A percentile compares a stretch with the other conserved stretches of the same genome.
Conservation (phyloP, 2,329 filamentous ascomycete genomes). For the Ilyonectria sp. region DNA sequence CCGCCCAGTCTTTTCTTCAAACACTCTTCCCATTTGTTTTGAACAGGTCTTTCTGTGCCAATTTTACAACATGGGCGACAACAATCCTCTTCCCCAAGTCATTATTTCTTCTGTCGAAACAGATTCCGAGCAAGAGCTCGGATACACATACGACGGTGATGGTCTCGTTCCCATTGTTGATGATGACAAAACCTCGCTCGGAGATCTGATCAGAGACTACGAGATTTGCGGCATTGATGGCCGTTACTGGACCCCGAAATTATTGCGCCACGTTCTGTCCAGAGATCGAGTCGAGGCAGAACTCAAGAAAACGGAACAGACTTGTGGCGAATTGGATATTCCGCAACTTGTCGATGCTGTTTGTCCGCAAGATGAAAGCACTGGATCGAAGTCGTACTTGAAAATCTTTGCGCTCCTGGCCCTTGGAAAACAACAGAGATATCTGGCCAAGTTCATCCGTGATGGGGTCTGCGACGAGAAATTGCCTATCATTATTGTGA, state of each 20-base stretch:
- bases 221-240: background rate
- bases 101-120: too few species aligned
- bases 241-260: constrained; percentile 8
- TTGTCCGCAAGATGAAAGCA: background rate
- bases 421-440: background rate
- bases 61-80: too few species aligned
- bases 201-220: background rate
- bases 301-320: background rate
- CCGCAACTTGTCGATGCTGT: background rate
- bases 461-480: background rate
- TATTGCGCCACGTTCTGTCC: constrained; percentile 11
- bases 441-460: constrained; percentile 7
- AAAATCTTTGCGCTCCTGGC: constrained; percentile 14
- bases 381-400: background rate
- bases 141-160: too few species aligned
- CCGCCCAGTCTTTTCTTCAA: too few species aligned
- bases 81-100: too few species aligned
- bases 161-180: too few species aligned
- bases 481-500: background rate
- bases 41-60: too few species aligned
- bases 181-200: background rate
- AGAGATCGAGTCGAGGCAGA: background rate
- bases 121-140: too few species aligned
- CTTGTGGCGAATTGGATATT: too few species aligned
- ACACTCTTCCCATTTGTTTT: too few species aligned